Evolutionary conservation across 768 basidiomycete genomes (phyloP), one percentile per base, ranked within the genome.

Genomic region (Leccinum ochraceum): DNA sequence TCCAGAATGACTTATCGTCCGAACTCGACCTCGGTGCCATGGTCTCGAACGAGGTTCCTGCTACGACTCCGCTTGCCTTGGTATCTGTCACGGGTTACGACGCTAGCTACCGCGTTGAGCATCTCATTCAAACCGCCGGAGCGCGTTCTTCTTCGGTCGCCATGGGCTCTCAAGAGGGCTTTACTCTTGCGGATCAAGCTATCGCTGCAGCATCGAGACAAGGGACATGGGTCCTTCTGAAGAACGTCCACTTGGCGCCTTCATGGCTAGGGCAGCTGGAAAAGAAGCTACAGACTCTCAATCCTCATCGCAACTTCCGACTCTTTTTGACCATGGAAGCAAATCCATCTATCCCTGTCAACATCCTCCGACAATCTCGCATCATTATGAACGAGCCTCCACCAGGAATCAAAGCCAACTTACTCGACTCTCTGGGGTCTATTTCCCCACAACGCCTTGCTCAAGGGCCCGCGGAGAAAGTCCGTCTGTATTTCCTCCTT

Each of bases 141-240:
- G 81, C 85, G 30, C 86, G 89, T 26, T 95, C 94, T 59, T 81
- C 89, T 2, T 92, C 94, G 2, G 93, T 99, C 24, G 97, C 97
- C 14, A 97, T 99, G 95, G 97, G 97, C 24, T 97, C 96, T 2
- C 90, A 95, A 64, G 97, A 99, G 80, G 96, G 96, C n/a, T 96
- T 94, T 74, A 86, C 86, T 4, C 82, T 95, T 1, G 97, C 97
- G 11, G 96, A 99, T 69, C 95, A 97, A 76, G 95, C 96, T 3
- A 97, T 99, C 63, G 89, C 92, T 32, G 79, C 87, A 24, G 97
- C 95, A 44, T 92, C 95, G 26, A 86, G 96, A 11, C 91, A 93
- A 75, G 97, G 97, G 11, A 85, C 90, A 34, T 97, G 95, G 95
- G 96, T 99, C 1, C 81, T 99, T 28, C 84, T 98, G 63, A 98